Evolutionary conservation across 805 yeast species (phyloP).

Genomic region (Clavispora santaluciae): DNA sequence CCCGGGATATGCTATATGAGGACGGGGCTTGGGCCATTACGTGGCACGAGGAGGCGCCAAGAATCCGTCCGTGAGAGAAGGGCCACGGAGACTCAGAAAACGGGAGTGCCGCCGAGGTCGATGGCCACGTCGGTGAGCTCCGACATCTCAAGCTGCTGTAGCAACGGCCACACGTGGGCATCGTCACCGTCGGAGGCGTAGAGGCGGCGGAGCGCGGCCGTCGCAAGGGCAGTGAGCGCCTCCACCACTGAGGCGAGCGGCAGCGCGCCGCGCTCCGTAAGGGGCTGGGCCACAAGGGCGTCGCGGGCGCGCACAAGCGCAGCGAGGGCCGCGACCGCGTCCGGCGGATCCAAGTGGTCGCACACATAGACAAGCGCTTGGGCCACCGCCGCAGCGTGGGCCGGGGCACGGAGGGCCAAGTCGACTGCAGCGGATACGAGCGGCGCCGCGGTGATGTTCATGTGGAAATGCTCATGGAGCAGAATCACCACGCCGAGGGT

Average conservation of each 20-base stretch:
- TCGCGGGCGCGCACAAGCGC: slow-evolving; percentile 6
- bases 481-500: slow-evolving; percentile 2
- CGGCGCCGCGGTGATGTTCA: slow-evolving; percentile 3
- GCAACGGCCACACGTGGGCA: slow-evolving; percentile 10
- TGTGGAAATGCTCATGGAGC: slow-evolving; percentile 2
- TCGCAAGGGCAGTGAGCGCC: slow-evolving; percentile 2
- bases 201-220: slow-evolving; percentile 1
- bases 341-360: slow-evolving; percentile 3
- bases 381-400: background rate
- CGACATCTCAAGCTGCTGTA: slow-evolving; percentile 11
- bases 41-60: too few species aligned
- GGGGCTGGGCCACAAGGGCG: slow-evolving; percentile 3
- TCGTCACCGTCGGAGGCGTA: slow-evolving; percentile 3
- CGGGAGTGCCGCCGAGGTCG: slow-evolving; percentile 11
- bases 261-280: slow-evolving; percentile 4
- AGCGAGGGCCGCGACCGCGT: slow-evolving; percentile 6
- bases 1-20: too few species aligned
- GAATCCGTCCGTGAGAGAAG: too few species aligned
- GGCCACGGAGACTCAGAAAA: too few species aligned
- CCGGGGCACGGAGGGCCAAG: background rate
- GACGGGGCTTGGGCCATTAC: too few species aligned
- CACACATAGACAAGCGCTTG: background rate
- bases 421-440: slow-evolving; percentile 4
- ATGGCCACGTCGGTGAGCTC: slow-evolving; percentile 13
- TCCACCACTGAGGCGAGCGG: slow-evolving; percentile 4